Conservation (phyloP, 768 basidiomycete genomes). For the Bullera alba region DNA sequence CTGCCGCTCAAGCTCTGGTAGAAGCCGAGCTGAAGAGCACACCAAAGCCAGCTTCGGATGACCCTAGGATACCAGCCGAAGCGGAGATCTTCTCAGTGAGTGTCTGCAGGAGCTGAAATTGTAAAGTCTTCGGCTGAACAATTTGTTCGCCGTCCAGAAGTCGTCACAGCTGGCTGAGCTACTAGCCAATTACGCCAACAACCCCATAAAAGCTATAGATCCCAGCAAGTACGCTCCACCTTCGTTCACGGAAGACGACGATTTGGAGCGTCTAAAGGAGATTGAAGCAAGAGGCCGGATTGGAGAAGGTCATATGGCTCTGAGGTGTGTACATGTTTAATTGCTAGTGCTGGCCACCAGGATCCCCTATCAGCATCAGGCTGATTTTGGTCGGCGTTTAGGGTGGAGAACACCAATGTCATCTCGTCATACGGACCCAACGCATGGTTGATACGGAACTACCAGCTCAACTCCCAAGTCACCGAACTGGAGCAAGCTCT, state of each 20-base stretch:
- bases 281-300: slow-evolving; percentile 35
- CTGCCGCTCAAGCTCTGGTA: slow-evolving; percentile 34
- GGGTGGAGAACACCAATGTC: slow-evolving; percentile 74
- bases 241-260: slow-evolving; percentile 9
- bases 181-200: slow-evolving; percentile 19
- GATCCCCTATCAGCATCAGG: background rate
- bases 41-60: slow-evolving; percentile 22
- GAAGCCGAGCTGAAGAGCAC: slow-evolving; percentile 38
- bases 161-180: slow-evolving; percentile 24
- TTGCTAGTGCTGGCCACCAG: background rate
- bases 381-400: slow-evolving; percentile 40
- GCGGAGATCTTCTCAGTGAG: slow-evolving; percentile 39
- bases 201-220: slow-evolving; percentile 39
- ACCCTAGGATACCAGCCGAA: slow-evolving; percentile 35
- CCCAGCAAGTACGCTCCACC: slow-evolving; percentile 29
- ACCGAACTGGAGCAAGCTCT: slow-evolving; percentile 55
- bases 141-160: slow-evolving; percentile 35
- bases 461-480: slow-evolving; percentile 69
- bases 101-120: background rate
- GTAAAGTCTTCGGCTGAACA: background rate
- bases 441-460: slow-evolving; percentile 87
- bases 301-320: slow-evolving; percentile 39
- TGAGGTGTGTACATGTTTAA: slow-evolving; percentile 23
- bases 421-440: slow-evolving; percentile 82
- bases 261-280: slow-evolving; percentile 28